Evolutionary conservation across 331 rosid genomes (phyloP).

Genomic region (Acacia pycnantha): DNA sequence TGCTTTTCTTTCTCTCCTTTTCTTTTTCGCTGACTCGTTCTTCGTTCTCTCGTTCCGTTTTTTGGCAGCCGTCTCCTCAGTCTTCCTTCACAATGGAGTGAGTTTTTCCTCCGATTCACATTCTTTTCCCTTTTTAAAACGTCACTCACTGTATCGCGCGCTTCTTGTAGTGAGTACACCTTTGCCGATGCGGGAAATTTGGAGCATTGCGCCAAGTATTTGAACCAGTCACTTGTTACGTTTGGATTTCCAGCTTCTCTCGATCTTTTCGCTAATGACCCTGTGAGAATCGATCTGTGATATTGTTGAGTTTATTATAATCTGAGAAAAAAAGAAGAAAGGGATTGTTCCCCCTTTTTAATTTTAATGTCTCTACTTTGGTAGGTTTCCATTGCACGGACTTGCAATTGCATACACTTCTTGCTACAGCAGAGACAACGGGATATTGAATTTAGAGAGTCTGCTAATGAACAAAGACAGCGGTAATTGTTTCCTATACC

Average conservation of each 20-base stretch:
- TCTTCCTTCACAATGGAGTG: slow-evolving; percentile 63
- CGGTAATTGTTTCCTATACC: slow-evolving; percentile 45
- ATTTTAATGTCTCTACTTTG: slow-evolving; percentile 2
- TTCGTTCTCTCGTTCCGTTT: background rate
- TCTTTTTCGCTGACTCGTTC: slow-evolving; percentile 25
- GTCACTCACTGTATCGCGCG: slow-evolving; percentile 17
- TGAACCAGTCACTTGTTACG: slow-evolving; percentile 91
- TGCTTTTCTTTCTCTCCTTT: background rate
- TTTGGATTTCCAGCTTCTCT: slow-evolving; percentile 95
- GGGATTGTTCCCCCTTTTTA: background rate
- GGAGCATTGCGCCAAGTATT: slow-evolving; percentile 93
- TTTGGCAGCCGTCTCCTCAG: slow-evolving; percentile 61
- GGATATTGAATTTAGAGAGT: slow-evolving; percentile 85
- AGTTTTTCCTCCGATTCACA: slow-evolving; percentile 38
- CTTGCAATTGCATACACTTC: slow-evolving; percentile 90
- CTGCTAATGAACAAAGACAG: slow-evolving; percentile 90
- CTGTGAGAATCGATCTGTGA: slow-evolving; percentile 46
- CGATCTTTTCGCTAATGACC: slow-evolving; percentile 92
- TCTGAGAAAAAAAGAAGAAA: background rate
- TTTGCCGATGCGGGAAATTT: slow-evolving; percentile 92
- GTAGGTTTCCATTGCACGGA: slow-evolving; percentile 90
- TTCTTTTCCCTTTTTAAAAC: background rate
- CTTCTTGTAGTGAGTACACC: slow-evolving; percentile 56
- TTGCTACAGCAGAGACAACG: slow-evolving; percentile 98
- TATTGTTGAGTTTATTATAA: background rate